These are phyloP conservation scores for Naganishia vaughanmartiniae DNA, from an alignment of 768 basidiomycete genomes.

Conservation along the genomic window DNA sequence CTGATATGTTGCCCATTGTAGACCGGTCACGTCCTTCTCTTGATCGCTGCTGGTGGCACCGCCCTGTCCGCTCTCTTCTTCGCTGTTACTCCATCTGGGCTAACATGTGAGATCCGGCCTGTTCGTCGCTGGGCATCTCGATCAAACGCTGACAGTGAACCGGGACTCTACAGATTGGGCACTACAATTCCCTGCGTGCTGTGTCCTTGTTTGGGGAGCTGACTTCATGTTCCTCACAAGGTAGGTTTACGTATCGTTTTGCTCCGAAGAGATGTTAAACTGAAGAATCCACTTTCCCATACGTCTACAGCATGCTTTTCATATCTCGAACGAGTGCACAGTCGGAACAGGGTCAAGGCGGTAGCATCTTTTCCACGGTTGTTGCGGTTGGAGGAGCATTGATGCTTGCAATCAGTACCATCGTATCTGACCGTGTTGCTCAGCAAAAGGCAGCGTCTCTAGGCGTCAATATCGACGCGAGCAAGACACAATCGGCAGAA, in stretches of 20 bases:
- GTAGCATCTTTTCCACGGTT: background rate
- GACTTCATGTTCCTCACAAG: slow-evolving; percentile 15
- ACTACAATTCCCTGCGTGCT: slow-evolving; percentile 3
- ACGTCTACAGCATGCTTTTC: slow-evolving; percentile 14
- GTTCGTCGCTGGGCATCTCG: background rate
- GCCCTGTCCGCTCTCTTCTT: slow-evolving; percentile 9
- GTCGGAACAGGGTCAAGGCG: slow-evolving; percentile 11
- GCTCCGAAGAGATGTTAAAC: background rate
- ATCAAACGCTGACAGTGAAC: background rate
- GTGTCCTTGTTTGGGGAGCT: slow-evolving; percentile 9
- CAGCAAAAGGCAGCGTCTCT: slow-evolving; percentile 6
- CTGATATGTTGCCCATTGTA: background rate
- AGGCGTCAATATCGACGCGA: slow-evolving; percentile 6
- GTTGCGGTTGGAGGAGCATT: background rate
- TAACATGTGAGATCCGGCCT: background rate
- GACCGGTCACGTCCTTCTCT: slow-evolving; percentile 10
- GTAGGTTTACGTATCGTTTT: background rate
- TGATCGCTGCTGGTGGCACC: background rate
- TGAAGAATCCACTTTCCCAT: background rate
- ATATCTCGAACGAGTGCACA: slow-evolving; percentile 8
- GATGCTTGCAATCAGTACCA: slow-evolving; percentile 10
- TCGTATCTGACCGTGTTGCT: slow-evolving; percentile 5
- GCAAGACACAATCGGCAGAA: background rate
- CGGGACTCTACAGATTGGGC: background rate
- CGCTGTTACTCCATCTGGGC: slow-evolving; percentile 3